Evolutionary conservation across 2,329 filamentous ascomycete genomes (phyloP), one percentile per base, ranked within the genome.

Genomic region (Ophioceras dolichostomum): DNA sequence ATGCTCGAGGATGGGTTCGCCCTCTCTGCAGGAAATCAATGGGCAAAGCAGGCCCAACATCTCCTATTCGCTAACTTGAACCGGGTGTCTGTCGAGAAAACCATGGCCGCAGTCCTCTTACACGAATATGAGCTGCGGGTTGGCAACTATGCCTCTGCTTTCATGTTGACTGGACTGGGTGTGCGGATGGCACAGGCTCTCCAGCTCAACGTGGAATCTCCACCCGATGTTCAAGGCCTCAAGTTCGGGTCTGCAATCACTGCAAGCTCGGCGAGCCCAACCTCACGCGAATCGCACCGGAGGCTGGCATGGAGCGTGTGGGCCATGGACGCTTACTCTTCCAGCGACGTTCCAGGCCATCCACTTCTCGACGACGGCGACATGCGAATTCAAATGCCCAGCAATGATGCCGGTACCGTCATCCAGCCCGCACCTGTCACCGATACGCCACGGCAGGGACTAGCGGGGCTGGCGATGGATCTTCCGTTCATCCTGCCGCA

Each of bases 181-280:
- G 61, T 64, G 26, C 58, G 59, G 28, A 51, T 67, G 41, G 67
- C 65, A 5, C 57, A 67, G 17, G 57, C 55, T 5, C 58, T 65
- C 30, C 54, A 68, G 29, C 61, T 65, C 24, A 65, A 66, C 39
- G 63, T 42, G 12, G 44, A 46, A 22, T 39, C 31, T 13, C 40
- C n/a, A n/a, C n/a, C n/a, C n/a, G n/a, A n/a, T n/a, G n/a, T n/a
- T n/a, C n/a, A n/a, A n/a, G n/a, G n/a, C n/a, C n/a, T n/a, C n/a
- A n/a, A n/a, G n/a, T n/a, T n/a, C n/a, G n/a, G n/a, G n/a, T n/a
- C n/a, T n/a, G n/a, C n/a, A n/a, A n/a, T n/a, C n/a, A n/a, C n/a
- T n/a, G n/a, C n/a, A n/a, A n/a, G n/a, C n/a, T n/a, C n/a, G n/a
- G n/a, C n/a, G n/a, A n/a, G n/a, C n/a, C n/a, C n/a, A n/a, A 39